Evolutionary conservation across 2,329 filamentous ascomycete genomes (phyloP), one percentile per base, ranked within the genome.

Genomic region (Penicillium sp.): DNA sequence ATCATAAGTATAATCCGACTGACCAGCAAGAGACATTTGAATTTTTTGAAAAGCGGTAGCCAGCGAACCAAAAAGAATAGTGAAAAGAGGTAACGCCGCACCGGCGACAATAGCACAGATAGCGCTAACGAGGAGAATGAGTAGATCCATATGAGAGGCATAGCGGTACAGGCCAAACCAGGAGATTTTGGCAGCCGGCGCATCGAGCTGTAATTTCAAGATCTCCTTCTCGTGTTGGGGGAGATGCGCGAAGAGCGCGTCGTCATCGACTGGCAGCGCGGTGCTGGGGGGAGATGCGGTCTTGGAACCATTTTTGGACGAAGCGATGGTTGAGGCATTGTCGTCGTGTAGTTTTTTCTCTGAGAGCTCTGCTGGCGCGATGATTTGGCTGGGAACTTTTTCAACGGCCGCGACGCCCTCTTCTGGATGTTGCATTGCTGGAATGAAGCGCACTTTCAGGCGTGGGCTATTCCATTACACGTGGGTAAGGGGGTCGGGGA

Each of bases 61-160:
- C 32, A 96, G 78, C 45, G 85, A 84, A 55, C 91, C 90, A 63
- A 95, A 95, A 27, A 96, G 69, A 51, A 83, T 76, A 0, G 90
- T 93, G 84, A 94, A 93, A 20, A 91, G 75, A 5, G 90, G 90
- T 54, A 93, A 72, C 7, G 87, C 86, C 49, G 89, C 89, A 54
- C 90, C 90, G 15, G 84, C 87, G 27, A 80, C 84, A 58, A 92
- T 88, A 57, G 88, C 81, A 51, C 83, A 83, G 47, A 93, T 62
- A 23, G 78, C 67, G 44, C 86, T 83, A 48, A 90, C 70, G 32
- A 71, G 62, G 33, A 91, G 80, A 65, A 91, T 84, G 54, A 85
- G 58, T 13, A 86, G 64, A 64, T 92, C 89, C 58, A 78, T 80
- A 42, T 73, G 78, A 1, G 85, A 86, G 3, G 88, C 83, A 75